Evolutionary conservation across 306 rosid species (phyloP).

Genomic region (Senna tora): DNA sequence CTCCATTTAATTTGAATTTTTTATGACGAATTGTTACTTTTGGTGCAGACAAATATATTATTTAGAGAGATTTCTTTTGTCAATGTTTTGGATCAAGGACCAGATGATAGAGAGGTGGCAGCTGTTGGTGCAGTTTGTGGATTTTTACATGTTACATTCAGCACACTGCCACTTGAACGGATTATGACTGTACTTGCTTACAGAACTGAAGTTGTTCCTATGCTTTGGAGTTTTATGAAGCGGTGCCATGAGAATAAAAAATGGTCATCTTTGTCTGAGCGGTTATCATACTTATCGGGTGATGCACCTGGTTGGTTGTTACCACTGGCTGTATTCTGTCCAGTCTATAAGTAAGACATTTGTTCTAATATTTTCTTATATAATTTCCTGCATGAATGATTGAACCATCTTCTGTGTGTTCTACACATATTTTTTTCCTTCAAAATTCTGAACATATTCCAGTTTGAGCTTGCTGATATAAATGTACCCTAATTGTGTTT

Average conservation of each 20-base stretch:
- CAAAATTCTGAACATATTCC: conserved; percentile 23
- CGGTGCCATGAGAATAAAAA: conserved; percentile 85
- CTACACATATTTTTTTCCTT: neutral
- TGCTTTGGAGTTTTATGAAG: conserved; percentile 93
- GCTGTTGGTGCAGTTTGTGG: conserved; percentile 94
- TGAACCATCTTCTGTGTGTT: conserved; percentile 15
- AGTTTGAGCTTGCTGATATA: conserved; percentile 39
- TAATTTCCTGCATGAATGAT: conserved; percentile 22
- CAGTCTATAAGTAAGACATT: conserved; percentile 88
- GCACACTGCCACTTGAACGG: conserved; percentile 79
- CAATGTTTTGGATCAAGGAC: conserved; percentile 52
- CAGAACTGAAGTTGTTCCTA: conserved; percentile 92
- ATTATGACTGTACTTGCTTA: conserved; percentile 94
- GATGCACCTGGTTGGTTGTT: conserved; percentile 97
- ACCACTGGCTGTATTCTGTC: conserved; percentile 94
- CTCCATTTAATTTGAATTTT: conserved; percentile 20
- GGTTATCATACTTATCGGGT: conserved; percentile 71
- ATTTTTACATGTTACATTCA: conserved; percentile 81
- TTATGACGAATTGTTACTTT: conserved; percentile 30
- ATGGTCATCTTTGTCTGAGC: conserved; percentile 81
- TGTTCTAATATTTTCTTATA: conserved; percentile 21
- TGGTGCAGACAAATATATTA: conserved; percentile 74
- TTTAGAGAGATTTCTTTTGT: conserved; percentile 72
- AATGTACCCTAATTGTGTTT: conserved; percentile 27
- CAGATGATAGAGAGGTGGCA: conserved; percentile 74